Conservation (phyloP, 768 basidiomycete genomes). For the Lepiota subincarnata region DNA sequence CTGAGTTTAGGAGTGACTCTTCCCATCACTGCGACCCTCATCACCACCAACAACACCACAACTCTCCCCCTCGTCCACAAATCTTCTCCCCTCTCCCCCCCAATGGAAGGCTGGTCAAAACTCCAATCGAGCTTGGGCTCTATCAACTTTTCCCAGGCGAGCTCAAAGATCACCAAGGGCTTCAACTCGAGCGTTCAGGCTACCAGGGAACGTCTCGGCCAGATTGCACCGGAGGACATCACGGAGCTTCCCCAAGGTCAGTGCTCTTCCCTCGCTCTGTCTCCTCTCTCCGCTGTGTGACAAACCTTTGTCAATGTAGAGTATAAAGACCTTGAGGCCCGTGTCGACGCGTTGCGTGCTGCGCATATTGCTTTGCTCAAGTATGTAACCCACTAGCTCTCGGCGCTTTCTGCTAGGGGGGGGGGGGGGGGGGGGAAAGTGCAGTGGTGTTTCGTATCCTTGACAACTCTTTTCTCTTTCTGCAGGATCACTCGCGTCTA, state of each 20-base stretch:
- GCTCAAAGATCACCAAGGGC: slow-evolving; percentile 72
- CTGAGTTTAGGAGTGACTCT: background rate
- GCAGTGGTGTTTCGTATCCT: too few species aligned
- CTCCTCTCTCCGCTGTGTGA: too few species aligned
- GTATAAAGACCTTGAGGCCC: slow-evolving; percentile 92
- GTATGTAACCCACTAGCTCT: slow-evolving; percentile 35
- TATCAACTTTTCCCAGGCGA: slow-evolving; percentile 72
- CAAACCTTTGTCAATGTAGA: too few species aligned
- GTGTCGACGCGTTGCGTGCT: slow-evolving; percentile 85
- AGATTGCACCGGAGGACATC: slow-evolving; percentile 87
- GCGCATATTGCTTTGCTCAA: slow-evolving; percentile 78
- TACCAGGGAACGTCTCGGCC: slow-evolving; percentile 83
- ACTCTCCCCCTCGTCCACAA: slow-evolving; percentile 6
- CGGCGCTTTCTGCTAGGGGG: too few species aligned
- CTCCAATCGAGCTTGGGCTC: slow-evolving; percentile 55
- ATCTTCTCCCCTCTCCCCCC: too few species aligned
- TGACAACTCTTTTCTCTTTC: too few species aligned
- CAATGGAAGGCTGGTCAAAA: slow-evolving; percentile 71
- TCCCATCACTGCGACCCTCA: background rate
- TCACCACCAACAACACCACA: background rate
- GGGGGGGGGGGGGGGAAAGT: too few species aligned
- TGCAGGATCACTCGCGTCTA: slow-evolving; percentile 83
- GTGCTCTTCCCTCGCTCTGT: too few species aligned
- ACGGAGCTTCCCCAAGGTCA: slow-evolving; percentile 91
- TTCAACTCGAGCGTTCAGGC: slow-evolving; percentile 83